phyloP scores from a whole-genome alignment of 139 green algal genomes.

The Chlorella sp. region DNA sequence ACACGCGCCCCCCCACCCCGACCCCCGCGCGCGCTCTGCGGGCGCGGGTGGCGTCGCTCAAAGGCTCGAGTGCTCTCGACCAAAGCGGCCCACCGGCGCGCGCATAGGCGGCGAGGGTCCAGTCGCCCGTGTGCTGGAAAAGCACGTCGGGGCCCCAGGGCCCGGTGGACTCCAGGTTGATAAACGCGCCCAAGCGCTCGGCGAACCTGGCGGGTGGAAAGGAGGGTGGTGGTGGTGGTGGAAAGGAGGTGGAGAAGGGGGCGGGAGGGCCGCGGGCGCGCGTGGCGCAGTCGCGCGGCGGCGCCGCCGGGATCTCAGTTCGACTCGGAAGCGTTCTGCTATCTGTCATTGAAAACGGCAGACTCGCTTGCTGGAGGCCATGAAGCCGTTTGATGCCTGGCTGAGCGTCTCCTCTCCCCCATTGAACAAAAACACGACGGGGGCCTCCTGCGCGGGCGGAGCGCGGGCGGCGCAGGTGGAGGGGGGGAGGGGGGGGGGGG shows the following conservation, averaged over 20 bases:
- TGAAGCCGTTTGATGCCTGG: constrained; percentile 45
- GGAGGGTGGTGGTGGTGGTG: not conserved
- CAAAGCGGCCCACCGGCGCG: too few relatives aligned
- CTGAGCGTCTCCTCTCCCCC: constrained; percentile 64
- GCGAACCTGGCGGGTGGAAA: constrained; percentile 6
- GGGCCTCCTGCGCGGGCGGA: constrained; percentile 36
- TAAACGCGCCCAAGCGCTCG: constrained; percentile 59
- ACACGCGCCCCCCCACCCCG: too few relatives aligned
- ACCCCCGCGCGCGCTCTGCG: too few relatives aligned
- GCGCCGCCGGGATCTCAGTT: too few relatives aligned
- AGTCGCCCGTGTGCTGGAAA: constrained; percentile 71
- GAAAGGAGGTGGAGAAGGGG: not conserved
- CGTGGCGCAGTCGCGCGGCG: constrained; percentile 1
- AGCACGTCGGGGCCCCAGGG: constrained; percentile 67
- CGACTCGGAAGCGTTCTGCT: too few relatives aligned
- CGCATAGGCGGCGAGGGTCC: constrained; percentile 11
- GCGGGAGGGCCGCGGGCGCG: too few relatives aligned
- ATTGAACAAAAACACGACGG: constrained; percentile 72
- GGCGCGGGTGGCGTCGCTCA: too few relatives aligned
- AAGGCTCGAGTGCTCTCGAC: too few relatives aligned
- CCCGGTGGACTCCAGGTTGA: constrained; percentile 80
- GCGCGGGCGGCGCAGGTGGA: not conserved
- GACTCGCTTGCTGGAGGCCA: constrained; percentile 22
- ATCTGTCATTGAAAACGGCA: too few relatives aligned
- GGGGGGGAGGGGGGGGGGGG: not conserved